Base-by-base conservation (phyloP, 2,329 filamentous ascomycete species). In the Aspergillus aculeatinus region DNA sequence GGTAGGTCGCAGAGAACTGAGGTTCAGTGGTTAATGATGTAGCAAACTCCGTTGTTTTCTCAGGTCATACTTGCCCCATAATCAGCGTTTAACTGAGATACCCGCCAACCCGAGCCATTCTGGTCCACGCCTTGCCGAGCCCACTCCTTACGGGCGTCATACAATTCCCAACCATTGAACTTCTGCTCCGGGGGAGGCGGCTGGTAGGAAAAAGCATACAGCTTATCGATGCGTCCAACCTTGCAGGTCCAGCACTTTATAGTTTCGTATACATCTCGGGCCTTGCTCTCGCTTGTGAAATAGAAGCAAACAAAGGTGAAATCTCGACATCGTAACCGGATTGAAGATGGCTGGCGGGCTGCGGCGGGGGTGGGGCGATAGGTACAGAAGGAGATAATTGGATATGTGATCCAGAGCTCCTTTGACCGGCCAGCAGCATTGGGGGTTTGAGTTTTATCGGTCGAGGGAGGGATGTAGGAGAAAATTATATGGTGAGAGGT, bases 271-370 rank as follows among this genome's bases (percentile, higher is more conserved):
- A 90, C 90, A 65, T 96, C 91, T 60, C 90, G 87, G 9, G 92
- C 94, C 65, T 87, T 82, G 57, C 83, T 83, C 69, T 93, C 89
- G 59, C 89, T 86, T 21, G 80, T 72, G 73, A 99, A 96, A 76
- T 93, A 92, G 78, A 99, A 93, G 63, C 91, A 93, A 62, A 96
- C 87, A 76, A 93, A 96, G 52, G 87, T 94, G 74, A 99, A 98
- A 80, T 99, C 95, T 60, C 94, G 90, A 73, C 93, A 92, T 56
- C 92, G 88, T 63, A 99, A 80, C 55, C 94, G 89, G 71, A 99
- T 92, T 3, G 91, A 90, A 5, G 93, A 92, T 33, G 87, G 84
- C 62, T 92, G 85, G 54, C 87, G 85, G 60, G 89, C 89, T 12
- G 83, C 81, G 6, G 86, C 82, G 19, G 90, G 88, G 51, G 88